Percentiles rank a stretch among this genome's conserved stretches.
These are phyloP conservation scores for Nymphaea colorata DNA, from an alignment of 164 flowering plant species.

Conservation along the genomic window DNA sequence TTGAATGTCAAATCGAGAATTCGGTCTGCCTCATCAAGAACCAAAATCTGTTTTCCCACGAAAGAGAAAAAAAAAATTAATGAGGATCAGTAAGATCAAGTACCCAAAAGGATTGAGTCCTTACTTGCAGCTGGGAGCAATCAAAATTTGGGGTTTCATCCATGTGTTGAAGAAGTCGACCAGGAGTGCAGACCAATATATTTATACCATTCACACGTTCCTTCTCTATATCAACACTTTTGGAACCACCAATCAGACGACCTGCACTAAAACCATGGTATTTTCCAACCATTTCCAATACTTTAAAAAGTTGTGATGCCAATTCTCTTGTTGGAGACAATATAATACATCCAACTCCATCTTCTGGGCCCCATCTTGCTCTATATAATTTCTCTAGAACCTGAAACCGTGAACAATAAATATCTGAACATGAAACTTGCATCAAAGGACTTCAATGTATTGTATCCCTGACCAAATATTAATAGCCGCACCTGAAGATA, in stretches of 20 bases:
- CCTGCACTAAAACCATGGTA: constrained; percentile 86
- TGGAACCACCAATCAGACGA: constrained; percentile 86
- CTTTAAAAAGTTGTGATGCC: constrained; percentile 73
- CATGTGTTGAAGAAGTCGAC: constrained; percentile 98
- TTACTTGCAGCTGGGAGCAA: constrained; percentile 92
- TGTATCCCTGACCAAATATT: not conserved
- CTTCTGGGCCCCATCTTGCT: constrained; percentile 76
- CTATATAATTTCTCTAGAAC: constrained; percentile 75
- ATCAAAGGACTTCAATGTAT: not conserved
- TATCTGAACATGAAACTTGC: not conserved
- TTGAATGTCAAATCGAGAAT: constrained; percentile 77
- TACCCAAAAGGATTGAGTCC: not conserved
- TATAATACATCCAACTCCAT: constrained; percentile 90
- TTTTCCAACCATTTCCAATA: constrained; percentile 62
- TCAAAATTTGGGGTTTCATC: constrained; percentile 92
- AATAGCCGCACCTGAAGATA: not conserved
- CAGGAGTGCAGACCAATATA: constrained; percentile 91
- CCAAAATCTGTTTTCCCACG: constrained; percentile 58
- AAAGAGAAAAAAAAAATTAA: not conserved
- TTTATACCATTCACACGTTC: constrained; percentile 61
- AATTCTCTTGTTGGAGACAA: constrained; percentile 94
- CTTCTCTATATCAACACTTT: constrained; percentile 74
- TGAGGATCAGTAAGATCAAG: not conserved
- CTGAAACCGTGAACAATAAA: constrained; percentile 23
- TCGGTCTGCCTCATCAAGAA: constrained; percentile 98